phyloP scores from a whole-genome alignment of 1,284 basidiomycete genomes.

The Trametes pubescens region DNA sequence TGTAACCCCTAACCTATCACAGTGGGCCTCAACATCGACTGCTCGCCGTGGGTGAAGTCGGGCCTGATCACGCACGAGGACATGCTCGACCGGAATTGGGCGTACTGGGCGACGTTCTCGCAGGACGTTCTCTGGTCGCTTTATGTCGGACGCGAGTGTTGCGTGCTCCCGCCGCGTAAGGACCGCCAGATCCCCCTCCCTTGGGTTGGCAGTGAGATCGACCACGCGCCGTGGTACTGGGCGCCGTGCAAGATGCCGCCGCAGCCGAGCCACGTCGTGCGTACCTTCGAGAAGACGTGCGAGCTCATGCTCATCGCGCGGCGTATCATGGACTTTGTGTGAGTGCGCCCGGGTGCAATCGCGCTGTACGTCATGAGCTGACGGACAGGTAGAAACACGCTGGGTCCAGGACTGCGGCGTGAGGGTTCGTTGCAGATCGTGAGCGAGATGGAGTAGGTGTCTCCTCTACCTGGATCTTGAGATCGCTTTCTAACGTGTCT shows the following conservation, averaged over 20 bases:
- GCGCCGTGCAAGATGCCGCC: constrained; percentile 48
- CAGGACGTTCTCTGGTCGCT: constrained; percentile 68
- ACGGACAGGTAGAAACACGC: constrained; percentile 47
- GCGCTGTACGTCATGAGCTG: background rate
- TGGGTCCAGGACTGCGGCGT: constrained; percentile 48
- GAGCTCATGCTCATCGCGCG: constrained; percentile 62
- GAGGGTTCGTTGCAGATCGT: constrained; percentile 54
- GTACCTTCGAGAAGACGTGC: constrained; percentile 61
- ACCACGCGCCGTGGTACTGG: constrained; percentile 55
- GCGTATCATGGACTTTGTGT: constrained; percentile 68
- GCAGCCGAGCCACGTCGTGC: constrained; percentile 57
- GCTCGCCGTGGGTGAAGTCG: constrained; percentile 60
- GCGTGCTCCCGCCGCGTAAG: constrained; percentile 50
- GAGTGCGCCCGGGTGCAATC: constrained; percentile 36
- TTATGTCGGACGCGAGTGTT: constrained; percentile 65
- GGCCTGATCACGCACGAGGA: constrained; percentile 58
- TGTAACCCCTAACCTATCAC: background rate
- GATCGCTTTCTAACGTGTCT: constrained; percentile 6
- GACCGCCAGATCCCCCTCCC: constrained; percentile 51
- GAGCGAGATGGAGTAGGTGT: constrained; percentile 60
- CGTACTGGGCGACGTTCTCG: constrained; percentile 61
- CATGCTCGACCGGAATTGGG: constrained; percentile 64
- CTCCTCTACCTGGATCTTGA: background rate
- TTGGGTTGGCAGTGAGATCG: constrained; percentile 54
- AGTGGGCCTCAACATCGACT: constrained; percentile 68